Evolutionary conservation across 2,329 filamentous ascomycete species (phyloP).

Genomic region (Aspergillus glaucus): DNA sequence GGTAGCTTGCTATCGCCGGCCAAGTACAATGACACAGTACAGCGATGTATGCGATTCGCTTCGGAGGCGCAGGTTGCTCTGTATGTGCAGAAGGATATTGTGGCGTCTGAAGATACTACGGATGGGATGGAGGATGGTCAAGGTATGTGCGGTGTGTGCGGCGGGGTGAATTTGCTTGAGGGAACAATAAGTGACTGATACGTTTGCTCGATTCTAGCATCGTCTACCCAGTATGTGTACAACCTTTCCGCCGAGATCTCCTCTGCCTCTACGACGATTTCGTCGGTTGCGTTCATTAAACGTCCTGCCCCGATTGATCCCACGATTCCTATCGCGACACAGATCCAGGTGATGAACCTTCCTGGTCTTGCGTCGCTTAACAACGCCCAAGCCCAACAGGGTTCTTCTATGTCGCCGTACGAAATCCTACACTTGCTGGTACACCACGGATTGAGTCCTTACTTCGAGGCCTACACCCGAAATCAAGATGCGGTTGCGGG

Average conservation of each 20-base stretch:
- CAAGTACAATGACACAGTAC: constrained; percentile 70
- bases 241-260: constrained; percentile 75
- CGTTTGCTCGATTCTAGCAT: constrained; percentile 15
- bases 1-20: constrained; percentile 75
- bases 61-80: constrained; percentile 79
- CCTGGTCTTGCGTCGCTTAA: constrained; percentile 71
- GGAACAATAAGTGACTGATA: constrained; percentile 2
- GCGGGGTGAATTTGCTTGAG: not conserved
- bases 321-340: constrained; percentile 70
- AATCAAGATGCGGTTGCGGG: constrained; percentile 63
- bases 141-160: constrained; percentile 29
- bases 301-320: constrained; percentile 82
- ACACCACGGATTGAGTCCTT: constrained; percentile 84
- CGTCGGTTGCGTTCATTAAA: constrained; percentile 86
- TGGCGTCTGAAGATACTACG: constrained; percentile 45
- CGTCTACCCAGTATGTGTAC: constrained; percentile 58
- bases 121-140: constrained; percentile 32
- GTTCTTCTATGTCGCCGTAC: constrained; percentile 71
- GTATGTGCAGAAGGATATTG: constrained; percentile 77
- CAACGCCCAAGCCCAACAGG: constrained; percentile 62
- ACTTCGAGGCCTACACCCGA: constrained; percentile 95
- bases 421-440: constrained; percentile 89
- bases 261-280: constrained; percentile 66
- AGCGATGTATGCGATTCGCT: constrained; percentile 83
- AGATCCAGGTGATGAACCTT: constrained; percentile 89